These are phyloP conservation scores for Ceratocystis harringtonii DNA, from an alignment of 2,329 filamentous ascomycete species.

Conservation along the genomic window DNA sequence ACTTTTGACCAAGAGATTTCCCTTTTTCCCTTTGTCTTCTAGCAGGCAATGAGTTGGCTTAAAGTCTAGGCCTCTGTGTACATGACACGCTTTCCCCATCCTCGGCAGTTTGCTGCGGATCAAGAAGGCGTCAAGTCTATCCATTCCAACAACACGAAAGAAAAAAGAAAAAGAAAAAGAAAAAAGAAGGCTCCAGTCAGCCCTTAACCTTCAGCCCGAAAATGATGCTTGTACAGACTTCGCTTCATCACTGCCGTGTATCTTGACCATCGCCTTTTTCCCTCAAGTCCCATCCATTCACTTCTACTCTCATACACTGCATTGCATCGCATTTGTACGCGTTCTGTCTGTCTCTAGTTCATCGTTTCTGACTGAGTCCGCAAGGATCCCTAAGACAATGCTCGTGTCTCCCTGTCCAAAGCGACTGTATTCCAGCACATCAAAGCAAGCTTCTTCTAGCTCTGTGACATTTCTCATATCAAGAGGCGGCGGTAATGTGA, in stretches of 20 bases:
- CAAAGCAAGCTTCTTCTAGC: background rate
- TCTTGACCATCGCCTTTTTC: conserved; percentile 5
- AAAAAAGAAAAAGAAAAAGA: no score
- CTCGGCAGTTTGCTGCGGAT: no score
- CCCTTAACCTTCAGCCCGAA: background rate
- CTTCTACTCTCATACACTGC: background rate
- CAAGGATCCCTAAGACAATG: background rate
- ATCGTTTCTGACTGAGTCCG: background rate
- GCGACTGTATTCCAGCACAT: background rate
- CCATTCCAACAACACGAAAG: background rate
- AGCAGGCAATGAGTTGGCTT: background rate
- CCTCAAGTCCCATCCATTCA: background rate
- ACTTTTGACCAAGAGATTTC: background rate
- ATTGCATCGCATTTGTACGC: conserved; percentile 1
- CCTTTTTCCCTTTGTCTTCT: background rate
- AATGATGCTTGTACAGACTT: background rate
- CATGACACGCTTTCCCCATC: no score
- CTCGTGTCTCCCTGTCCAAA: background rate
- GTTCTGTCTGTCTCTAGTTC: background rate
- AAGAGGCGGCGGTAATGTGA: background rate
- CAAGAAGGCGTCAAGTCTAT: background rate
- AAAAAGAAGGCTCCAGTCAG: no score
- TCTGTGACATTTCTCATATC: background rate
- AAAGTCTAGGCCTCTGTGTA: no score
- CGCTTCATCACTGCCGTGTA: conserved; percentile 3